Base-by-base conservation (phyloP, 1,284 basidiomycete genomes). In the Irpex sp. region DNA sequence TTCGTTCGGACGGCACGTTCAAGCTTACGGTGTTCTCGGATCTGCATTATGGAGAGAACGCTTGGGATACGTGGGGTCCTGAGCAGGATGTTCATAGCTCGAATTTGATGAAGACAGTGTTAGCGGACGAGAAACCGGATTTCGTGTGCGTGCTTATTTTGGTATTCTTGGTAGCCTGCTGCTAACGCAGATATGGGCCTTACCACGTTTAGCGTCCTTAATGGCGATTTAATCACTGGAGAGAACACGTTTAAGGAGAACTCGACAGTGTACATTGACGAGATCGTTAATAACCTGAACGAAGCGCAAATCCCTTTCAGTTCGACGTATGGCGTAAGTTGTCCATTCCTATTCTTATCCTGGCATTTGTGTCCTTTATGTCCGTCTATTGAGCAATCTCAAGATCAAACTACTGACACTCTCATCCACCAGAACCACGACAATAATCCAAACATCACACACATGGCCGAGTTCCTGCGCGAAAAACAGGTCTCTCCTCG, bases 11-110 rank as follows among this genome's bases (percentile, higher is more conserved):
- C 68, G 84, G 83, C 1, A 83, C 83, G 0, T 87, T 89, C 78
- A 88, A 87, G 71, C 69, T 90, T 54, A 87, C 84, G 13, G 78
- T 90, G 3, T 88, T 89, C 70, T 87, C 86, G 3, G 88, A 89
- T 67, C 70, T 88, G 36, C 88, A 89, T 68, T 89, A 80, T 63
- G 88, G 87, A 21, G 87, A 88, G 71, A 87, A 88, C 67, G 85
- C 86, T 5, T 87, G 85, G 84, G 86, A 87, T 59, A 71, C 64
- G 7, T 87, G 86, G 85, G 87, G 87, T 0, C 85, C 83, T 19
- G 72, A 81, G 66, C 86, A 89, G 67, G 87, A 89, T 65, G 71
- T 77, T 26, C 84, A 87, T 53, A 87, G 85, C 60, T 77, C 76
- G 0, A 70, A 70, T n/a, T 68, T 89, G 62, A 85, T 88, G 83